These are phyloP conservation scores for Scheffersomyces spartinae DNA, from an alignment of 805 yeast genomes.

Conservation along the genomic window DNA sequence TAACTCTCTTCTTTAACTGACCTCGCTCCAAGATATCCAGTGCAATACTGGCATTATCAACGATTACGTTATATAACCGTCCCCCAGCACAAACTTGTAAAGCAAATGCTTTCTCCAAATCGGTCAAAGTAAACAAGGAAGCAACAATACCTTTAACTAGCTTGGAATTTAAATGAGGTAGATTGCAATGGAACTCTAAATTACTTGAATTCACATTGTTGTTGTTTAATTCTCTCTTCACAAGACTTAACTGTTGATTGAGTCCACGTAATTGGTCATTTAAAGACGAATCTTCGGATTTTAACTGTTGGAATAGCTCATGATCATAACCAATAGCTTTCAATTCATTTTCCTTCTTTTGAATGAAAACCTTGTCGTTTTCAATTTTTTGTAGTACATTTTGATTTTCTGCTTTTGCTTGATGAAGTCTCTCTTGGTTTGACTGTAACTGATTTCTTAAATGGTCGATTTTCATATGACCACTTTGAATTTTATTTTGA, in stretches of 20 bases:
- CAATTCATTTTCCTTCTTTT: constrained; percentile 30
- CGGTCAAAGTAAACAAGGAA: constrained; percentile 58
- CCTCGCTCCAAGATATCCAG: constrained; percentile 72
- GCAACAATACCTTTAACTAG: constrained; percentile 86
- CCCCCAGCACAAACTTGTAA: constrained; percentile 93
- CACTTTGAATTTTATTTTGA: constrained; percentile 45
- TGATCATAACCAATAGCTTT: constrained; percentile 48
- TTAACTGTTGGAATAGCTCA: constrained; percentile 29
- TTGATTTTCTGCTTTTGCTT: constrained; percentile 42
- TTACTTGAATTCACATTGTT: too few species aligned
- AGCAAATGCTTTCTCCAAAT: constrained; percentile 60
- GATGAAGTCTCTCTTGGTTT: constrained; percentile 34
- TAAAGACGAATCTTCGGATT: constrained; percentile 31
- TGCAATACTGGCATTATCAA: constrained; percentile 80
- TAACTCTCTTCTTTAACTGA: constrained; percentile 66
- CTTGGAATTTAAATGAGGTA: constrained; percentile 41
- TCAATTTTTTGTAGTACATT: constrained; percentile 31
- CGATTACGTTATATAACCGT: constrained; percentile 78
- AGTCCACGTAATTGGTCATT: constrained; percentile 33
- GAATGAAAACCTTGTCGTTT: constrained; percentile 25
- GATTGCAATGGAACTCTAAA: constrained; percentile 62
- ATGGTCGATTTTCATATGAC: constrained; percentile 46
- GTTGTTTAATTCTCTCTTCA: constrained; percentile 52
- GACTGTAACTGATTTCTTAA: constrained; percentile 37
- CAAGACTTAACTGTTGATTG: constrained; percentile 35